Base-by-base conservation (phyloP, 768 basidiomycete genomes). In the Lentinula guzmanii region DNA sequence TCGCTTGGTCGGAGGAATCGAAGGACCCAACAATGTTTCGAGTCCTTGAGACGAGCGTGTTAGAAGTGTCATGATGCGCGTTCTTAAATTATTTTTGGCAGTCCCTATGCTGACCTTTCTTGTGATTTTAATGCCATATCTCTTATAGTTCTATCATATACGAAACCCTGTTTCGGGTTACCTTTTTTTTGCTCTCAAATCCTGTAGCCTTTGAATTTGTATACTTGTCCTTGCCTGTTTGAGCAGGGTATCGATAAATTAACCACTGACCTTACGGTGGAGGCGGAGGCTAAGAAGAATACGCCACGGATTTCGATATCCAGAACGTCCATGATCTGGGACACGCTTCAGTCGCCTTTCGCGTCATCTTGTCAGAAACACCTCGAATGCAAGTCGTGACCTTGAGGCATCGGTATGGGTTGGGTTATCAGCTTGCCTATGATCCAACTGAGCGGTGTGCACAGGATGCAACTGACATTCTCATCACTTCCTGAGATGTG, bases 1-100 rank as follows among this genome's bases (percentile, higher is more conserved):
- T 93, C 50, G 87, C 86, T 24, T 93, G 90, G 88, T 85, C 86
- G 8, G 92, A 93, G 72, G 82, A 86, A 68, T 86, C 86, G 59
- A 91, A 91, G 70, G 91, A 93, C 63, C 68, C 84, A 18, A 75
- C 81, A 15, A 75, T 86, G 71, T 93, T 93, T 76, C 84, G 91
- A 31, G 83, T 94, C 52, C 72, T 93, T 68, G 91, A 94, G 74
- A 86, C 85, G 13, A 87, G 90, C 3, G 79, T 93, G 42, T 77
- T 93, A 67, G 91, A 94, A 76, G 79, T 91, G 58, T 74, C 77
- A 55, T 89, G 71, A 70, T 16, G 42, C 18, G 9, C 7, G 11
- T 34, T n/a, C 31, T 54, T 54, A 13, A 11, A n/a, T 8, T 54
- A 24, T 41, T 56, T 31, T 15, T 33, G 52, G 52, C 31, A 37